These are phyloP conservation scores for Aspergillus conjunctus DNA, from an alignment of 495 filamentous ascomycete species.

Conservation along the genomic window DNA sequence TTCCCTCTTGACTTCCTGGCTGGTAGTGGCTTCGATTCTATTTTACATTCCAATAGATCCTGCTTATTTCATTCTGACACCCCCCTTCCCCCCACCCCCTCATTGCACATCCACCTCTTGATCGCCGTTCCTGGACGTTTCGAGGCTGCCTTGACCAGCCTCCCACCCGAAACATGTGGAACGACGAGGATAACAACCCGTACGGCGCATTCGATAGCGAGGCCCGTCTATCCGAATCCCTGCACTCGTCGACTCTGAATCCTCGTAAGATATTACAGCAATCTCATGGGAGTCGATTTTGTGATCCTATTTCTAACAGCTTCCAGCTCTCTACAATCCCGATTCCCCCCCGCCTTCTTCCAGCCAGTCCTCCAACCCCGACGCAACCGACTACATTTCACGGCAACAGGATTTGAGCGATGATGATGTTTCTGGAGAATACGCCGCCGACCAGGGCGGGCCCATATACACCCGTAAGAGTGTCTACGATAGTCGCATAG, in stretches of 20 bases:
- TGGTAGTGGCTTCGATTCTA: background rate
- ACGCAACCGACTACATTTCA: slow-evolving; percentile 61
- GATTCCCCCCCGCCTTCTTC: slow-evolving; percentile 53
- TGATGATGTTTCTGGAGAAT: slow-evolving; percentile 57
- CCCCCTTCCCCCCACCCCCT: slow-evolving; percentile 1
- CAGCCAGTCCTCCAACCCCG: slow-evolving; percentile 47
- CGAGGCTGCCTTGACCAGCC: slow-evolving; percentile 28
- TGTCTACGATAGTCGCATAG: slow-evolving; percentile 90
- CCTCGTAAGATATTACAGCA: slow-evolving; percentile 41
- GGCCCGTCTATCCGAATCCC: slow-evolving; percentile 70
- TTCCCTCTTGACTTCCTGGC: background rate
- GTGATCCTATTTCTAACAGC: slow-evolving; percentile 23
- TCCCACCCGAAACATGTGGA: slow-evolving; percentile 52
- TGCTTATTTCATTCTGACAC: background rate
- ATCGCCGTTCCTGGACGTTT: slow-evolving; percentile 9
- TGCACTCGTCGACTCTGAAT: slow-evolving; percentile 63
- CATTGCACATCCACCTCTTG: background rate
- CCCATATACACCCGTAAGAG: slow-evolving; percentile 63
- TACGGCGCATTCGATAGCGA: slow-evolving; percentile 90
- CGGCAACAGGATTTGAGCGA: slow-evolving; percentile 59
- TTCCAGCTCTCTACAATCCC: slow-evolving; percentile 44
- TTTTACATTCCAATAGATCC: background rate
- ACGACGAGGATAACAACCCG: slow-evolving; percentile 94
- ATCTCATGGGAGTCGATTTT: background rate
- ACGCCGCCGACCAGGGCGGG: slow-evolving; percentile 38